phyloP scores from a whole-genome alignment of 805 yeast genomes.

The Cyberlindnera misumaiensis region DNA sequence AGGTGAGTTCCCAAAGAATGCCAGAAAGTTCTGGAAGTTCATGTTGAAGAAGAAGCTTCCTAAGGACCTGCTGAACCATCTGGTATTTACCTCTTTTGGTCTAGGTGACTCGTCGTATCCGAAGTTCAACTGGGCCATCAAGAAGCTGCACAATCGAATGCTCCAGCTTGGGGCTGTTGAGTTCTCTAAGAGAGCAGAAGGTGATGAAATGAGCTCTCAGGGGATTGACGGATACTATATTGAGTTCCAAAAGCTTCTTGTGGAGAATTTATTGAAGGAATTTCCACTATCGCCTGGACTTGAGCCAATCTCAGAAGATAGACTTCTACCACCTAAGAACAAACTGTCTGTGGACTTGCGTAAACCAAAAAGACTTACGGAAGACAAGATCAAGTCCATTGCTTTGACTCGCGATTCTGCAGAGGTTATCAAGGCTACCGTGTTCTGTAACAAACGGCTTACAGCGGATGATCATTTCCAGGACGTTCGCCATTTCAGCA shows the following conservation, averaged over 20 bases:
- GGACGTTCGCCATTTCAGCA: slow-evolving; percentile 64
- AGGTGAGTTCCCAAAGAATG: slow-evolving; percentile 84
- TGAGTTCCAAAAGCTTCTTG: slow-evolving; percentile 58
- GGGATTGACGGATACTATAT: slow-evolving; percentile 71
- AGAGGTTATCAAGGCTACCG: slow-evolving; percentile 32
- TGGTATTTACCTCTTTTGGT: slow-evolving; percentile 72
- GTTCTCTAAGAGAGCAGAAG: slow-evolving; percentile 70
- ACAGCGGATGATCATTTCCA: slow-evolving; percentile 77
- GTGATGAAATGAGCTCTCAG: slow-evolving; percentile 77
- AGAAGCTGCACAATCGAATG: slow-evolving; percentile 72
- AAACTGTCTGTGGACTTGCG: slow-evolving; percentile 22
- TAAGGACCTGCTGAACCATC: slow-evolving; percentile 49
- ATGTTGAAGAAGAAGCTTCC: slow-evolving; percentile 63
- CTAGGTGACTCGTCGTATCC: slow-evolving; percentile 92
- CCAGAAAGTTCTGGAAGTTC: slow-evolving; percentile 66
- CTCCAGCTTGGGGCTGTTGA: slow-evolving; percentile 77
- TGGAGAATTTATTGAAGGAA: slow-evolving; percentile 28
- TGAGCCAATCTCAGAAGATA: slow-evolving; percentile 27
- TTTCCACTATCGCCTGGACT: slow-evolving; percentile 30
- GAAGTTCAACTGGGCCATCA: slow-evolving; percentile 79
- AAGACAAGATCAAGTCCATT: slow-evolving; percentile 20
- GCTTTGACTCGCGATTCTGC: slow-evolving; percentile 26
- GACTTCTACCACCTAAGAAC: slow-evolving; percentile 33
- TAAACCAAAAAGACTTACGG: slow-evolving; percentile 27
- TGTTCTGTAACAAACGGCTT: slow-evolving; percentile 49